Percentiles rank a stretch among this genome's conserved stretches.
Evolutionary conservation across 768 basidiomycete species (phyloP).

Genomic region (Leucocoprinus sp.): DNA sequence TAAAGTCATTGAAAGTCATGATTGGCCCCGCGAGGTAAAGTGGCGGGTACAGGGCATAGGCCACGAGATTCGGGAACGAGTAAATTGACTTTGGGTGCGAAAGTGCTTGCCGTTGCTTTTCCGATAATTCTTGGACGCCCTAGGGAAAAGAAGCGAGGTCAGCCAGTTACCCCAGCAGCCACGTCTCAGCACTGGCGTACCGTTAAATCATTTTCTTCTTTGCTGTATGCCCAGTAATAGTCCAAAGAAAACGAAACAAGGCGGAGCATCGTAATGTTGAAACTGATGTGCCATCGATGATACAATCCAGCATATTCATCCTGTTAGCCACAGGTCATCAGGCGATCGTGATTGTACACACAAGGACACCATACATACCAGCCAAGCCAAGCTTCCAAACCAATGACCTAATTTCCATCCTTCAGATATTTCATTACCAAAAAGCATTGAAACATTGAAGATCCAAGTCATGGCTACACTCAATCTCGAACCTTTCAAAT

Average conservation of each 20-base stretch:
- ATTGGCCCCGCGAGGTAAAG: constrained; percentile 96
- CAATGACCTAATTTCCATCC: constrained; percentile 67
- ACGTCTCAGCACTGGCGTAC: too few species aligned
- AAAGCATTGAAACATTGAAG: constrained; percentile 68
- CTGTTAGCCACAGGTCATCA: constrained; percentile 24
- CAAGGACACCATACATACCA: constrained; percentile 44
- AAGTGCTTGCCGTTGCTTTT: constrained; percentile 53
- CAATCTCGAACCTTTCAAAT: constrained; percentile 30
- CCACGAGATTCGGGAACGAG: constrained; percentile 62
- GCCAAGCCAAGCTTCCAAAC: constrained; percentile 40
- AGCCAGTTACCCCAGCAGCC: too few species aligned
- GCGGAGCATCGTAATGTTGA: constrained; percentile 95
- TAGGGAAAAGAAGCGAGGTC: constrained; percentile 11
- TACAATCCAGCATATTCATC: constrained; percentile 67
- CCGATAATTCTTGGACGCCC: constrained; percentile 23
- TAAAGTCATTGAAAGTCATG: constrained; percentile 91
- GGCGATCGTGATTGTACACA: neutral
- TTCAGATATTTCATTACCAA: constrained; percentile 63
- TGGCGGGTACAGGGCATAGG: constrained; percentile 88
- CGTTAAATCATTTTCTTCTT: constrained; percentile 16
- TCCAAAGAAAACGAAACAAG: constrained; percentile 93
- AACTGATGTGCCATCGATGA: constrained; percentile 87
- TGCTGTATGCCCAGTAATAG: constrained; percentile 71
- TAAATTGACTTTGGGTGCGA: constrained; percentile 55
- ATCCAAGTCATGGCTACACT: constrained; percentile 61